Conservation (phyloP, 495 filamentous ascomycete genomes). For the Entonaema liquescens region DNA sequence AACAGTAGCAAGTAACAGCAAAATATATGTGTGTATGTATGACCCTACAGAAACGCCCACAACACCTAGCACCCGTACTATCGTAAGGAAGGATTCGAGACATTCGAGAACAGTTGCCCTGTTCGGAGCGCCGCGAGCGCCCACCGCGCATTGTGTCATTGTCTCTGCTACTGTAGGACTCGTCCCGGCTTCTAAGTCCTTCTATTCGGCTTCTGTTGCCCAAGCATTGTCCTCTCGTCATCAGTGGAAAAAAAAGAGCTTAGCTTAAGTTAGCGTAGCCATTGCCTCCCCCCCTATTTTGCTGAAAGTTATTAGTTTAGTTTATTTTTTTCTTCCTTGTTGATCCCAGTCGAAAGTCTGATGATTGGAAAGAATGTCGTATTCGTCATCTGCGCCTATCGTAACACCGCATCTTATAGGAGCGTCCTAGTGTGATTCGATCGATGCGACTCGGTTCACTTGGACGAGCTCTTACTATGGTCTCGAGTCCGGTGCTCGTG, state of each 20-base stretch:
- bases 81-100: conserved; percentile 29
- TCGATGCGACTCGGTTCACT: conserved; percentile 7
- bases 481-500: not conserved
- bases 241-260: not conserved
- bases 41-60: not conserved
- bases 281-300: not conserved
- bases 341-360: not conserved
- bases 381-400: not conserved
- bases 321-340: not conserved
- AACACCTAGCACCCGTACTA: not conserved
- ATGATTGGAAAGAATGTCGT: not conserved
- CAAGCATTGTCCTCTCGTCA: not conserved
- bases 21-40: not conserved
- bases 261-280: no score
- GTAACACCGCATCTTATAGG: not conserved
- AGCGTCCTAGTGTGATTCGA: not conserved
- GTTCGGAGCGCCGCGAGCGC: no score
- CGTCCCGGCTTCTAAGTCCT: no score
- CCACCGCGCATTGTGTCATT: no score
- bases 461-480: conserved; percentile 27
- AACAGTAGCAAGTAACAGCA: no score
- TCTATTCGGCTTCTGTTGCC: not conserved
- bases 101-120: conserved; percentile 18
- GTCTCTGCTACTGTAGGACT: not conserved
- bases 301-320: not conserved